Evolutionary conservation across 164 flowering plant species (phyloP).

Genomic region (Vitis rotundifolia): DNA sequence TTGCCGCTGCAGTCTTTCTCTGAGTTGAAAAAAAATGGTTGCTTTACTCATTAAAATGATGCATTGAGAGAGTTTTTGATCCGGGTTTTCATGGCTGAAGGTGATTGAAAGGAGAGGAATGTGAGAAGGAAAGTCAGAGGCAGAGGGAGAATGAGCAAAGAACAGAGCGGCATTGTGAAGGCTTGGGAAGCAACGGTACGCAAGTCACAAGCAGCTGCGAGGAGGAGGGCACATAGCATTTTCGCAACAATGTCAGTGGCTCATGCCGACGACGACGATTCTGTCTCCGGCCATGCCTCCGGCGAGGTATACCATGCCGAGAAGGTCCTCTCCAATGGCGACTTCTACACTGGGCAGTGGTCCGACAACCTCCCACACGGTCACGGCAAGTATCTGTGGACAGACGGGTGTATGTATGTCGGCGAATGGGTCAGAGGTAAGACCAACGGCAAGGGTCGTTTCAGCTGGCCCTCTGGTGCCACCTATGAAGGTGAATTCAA

Average conservation of each 20-base stretch:
- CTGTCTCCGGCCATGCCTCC: slow-evolving; percentile 7
- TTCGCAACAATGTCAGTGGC: slow-evolving; percentile 69
- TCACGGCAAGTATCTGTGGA: slow-evolving; percentile 78
- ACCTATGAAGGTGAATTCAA: slow-evolving; percentile 88
- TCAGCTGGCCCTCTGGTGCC: slow-evolving; percentile 91
- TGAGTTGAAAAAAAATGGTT: slow-evolving; percentile 3
- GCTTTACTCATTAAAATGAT: slow-evolving; percentile 10
- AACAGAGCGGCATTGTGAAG: slow-evolving; percentile 33
- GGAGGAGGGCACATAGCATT: slow-evolving; percentile 37
- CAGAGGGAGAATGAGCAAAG: slow-evolving; percentile 42
- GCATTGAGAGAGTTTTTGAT: slow-evolving; percentile 3
- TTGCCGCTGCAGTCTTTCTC: neutral
- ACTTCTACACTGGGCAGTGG: slow-evolving; percentile 83
- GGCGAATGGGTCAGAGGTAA: slow-evolving; percentile 82
- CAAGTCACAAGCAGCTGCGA: slow-evolving; percentile 40
- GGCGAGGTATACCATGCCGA: slow-evolving; percentile 44
- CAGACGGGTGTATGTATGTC: slow-evolving; percentile 88
- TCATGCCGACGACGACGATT: slow-evolving; percentile 63
- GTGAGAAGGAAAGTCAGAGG: slow-evolving; percentile 4
- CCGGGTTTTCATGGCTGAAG: neutral
- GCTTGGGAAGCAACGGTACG: slow-evolving; percentile 46
- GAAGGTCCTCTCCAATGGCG: slow-evolving; percentile 62
- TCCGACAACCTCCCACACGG: slow-evolving; percentile 61
- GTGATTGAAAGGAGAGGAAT: slow-evolving; percentile 2
- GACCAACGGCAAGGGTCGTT: slow-evolving; percentile 69